Evolutionary conservation across 345 rosid species (phyloP), one percentile per base, ranked within the genome.

Genomic region (Anacardium occidentale): DNA sequence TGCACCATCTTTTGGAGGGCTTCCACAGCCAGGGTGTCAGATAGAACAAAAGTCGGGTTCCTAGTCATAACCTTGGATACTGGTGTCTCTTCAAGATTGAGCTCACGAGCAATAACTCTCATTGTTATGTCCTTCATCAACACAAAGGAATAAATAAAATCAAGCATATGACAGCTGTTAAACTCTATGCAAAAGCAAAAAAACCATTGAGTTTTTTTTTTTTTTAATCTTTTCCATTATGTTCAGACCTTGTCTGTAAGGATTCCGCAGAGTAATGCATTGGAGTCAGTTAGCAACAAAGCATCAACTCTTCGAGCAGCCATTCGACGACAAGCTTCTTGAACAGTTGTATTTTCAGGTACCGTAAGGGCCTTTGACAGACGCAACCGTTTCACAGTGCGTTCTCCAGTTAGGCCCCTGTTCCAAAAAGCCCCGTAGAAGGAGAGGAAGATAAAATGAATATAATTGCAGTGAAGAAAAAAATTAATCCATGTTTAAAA

Each of bases 1-100:
- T 83, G 89, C 61, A 96, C 98, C 99, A 96, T 96, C 88, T 96
- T 96, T 81, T 93, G 97, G 24, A 93, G 94, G 66, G 99, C 98
- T 83, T 96, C 99, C 75, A 93, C 95, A 44, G 99, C 98, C 64
- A 91, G 96, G 73, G 99, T 89, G 69, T 93, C 98, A 0, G 98
- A 96, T 61, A 96, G 94, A 73, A 96, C 99, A 74, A 96, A 96
- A 70, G 87, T 68, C 0, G 99, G 99, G 72, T 90, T 93, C 88
- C 87, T 85, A 12, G 99, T 96, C 99, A 96, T 96, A 72, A 96
- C 93, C 77, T 88, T 86, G n/a, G 98, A 96, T 70, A 86, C 93
- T 25, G 97, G 92, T 34, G 98, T 96, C 73, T 96, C 97, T 82
- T 84, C 90, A 10, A 87, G 82, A 86, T 90, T 83, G 82, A 96